These are phyloP conservation scores for Colletotrichum simmondsii DNA, from an alignment of 2,329 filamentous ascomycete species.

Conservation along the genomic window DNA sequence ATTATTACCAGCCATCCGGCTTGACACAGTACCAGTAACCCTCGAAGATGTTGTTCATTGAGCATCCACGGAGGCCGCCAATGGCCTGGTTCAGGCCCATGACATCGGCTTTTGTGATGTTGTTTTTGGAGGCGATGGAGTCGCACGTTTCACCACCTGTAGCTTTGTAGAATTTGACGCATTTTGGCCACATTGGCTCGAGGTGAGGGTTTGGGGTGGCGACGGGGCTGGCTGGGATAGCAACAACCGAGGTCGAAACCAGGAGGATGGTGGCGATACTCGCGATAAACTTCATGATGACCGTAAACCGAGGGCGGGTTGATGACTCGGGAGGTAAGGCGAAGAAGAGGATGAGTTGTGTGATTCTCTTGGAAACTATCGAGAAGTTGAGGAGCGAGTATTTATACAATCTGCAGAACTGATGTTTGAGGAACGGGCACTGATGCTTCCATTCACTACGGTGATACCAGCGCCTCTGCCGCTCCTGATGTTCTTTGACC, in stretches of 20 bases:
- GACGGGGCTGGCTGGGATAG: neutral
- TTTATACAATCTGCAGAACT: neutral
- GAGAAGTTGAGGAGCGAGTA: neutral
- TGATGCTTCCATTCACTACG: neutral
- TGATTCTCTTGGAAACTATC: neutral
- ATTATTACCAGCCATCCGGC: neutral
- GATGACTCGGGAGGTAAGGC: neutral
- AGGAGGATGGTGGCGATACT: neutral
- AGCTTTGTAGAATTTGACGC: constrained; percentile 17
- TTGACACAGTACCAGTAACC: constrained; percentile 39
- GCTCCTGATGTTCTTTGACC: neutral
- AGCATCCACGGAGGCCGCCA: constrained; percentile 3
- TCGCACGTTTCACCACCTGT: constrained; percentile 12
- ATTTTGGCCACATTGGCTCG: constrained; percentile 5
- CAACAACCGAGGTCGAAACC: neutral
- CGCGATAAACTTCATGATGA: neutral
- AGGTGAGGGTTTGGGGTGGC: neutral
- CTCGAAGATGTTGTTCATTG: constrained; percentile 1
- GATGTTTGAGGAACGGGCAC: neutral
- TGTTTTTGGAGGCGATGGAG: constrained; percentile 40
- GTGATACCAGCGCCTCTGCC: neutral
- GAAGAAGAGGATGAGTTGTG: neutral
- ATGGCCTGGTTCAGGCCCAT: constrained; percentile 37
- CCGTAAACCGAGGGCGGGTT: neutral
- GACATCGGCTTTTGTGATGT: constrained; percentile 41